A percentile compares a stretch with the other conserved stretches of the same genome.
Evolutionary conservation across 2,329 filamentous ascomycete species (phyloP).

Genomic region (Fusarium sp.): DNA sequence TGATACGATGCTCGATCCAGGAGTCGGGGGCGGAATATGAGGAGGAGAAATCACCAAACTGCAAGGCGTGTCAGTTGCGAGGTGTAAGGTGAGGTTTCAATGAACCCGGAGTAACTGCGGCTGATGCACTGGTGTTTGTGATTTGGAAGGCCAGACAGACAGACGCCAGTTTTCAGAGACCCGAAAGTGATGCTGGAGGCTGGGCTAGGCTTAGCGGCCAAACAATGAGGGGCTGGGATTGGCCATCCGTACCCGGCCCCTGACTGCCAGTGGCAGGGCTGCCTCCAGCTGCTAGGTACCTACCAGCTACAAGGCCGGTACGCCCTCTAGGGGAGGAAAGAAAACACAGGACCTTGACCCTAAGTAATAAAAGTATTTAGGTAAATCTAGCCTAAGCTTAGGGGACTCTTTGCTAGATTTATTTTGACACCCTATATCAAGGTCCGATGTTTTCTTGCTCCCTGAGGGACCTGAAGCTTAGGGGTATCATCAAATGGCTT

Average conservation of each 20-base stretch:
- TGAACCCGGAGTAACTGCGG: constrained; percentile 44
- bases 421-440: too few relatives aligned
- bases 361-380: too few relatives aligned
- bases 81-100: constrained; percentile 40
- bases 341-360: too few relatives aligned
- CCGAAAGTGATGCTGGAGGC: constrained; percentile 17
- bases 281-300: constrained; percentile 24
- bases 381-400: too few relatives aligned
- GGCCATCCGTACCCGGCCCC: constrained; percentile 11
- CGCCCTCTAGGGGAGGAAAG: too few relatives aligned
- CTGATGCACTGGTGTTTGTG: constrained; percentile 38
- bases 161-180: constrained; percentile 20
- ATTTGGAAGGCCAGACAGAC: constrained; percentile 39
- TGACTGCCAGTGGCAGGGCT: constrained; percentile 32
- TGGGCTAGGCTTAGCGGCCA: constrained; percentile 48
- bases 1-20: constrained; percentile 17
- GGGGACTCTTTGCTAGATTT: too few relatives aligned
- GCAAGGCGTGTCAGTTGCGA: constrained; percentile 34
- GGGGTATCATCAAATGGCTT: neutral
- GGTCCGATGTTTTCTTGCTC: too few relatives aligned
- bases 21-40: constrained; percentile 23
- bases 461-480: constrained; percentile 26
- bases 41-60: constrained; percentile 24
- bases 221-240: constrained; percentile 11
- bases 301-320: constrained; percentile 19